A percentile compares a stretch with the other conserved stretches of the same genome.
These are phyloP conservation scores for Kwoniella europaea DNA, from an alignment of 768 basidiomycete species.

Conservation along the genomic window DNA sequence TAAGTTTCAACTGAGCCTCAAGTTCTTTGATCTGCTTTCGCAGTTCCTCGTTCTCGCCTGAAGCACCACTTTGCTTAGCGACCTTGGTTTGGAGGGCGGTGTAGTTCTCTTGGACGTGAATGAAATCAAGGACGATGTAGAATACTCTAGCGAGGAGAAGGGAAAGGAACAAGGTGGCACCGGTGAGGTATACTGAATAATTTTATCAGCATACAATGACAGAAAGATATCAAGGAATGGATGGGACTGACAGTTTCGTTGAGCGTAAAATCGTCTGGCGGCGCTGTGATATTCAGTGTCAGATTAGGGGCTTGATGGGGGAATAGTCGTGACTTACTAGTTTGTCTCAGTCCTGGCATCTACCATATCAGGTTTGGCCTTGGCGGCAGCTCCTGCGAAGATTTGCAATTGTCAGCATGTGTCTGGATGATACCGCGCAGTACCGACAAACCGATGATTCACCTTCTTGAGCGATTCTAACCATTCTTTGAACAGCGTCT, in stretches of 20 bases:
- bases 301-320: not conserved
- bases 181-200: conserved; percentile 71
- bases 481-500: conserved; percentile 93
- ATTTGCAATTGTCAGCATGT: not conserved
- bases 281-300: conserved; percentile 61
- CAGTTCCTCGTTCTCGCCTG: conserved; percentile 59
- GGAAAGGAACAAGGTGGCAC: conserved; percentile 83
- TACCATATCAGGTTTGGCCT: conserved; percentile 63
- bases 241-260: conserved; percentile 47
- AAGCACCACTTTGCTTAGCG: conserved; percentile 45
- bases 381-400: conserved; percentile 64
- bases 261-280: conserved; percentile 83
- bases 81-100: conserved; percentile 71
- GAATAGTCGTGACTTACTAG: conserved; percentile 49
- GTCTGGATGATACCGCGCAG: conserved; percentile 7
- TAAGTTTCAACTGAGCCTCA: conserved; percentile 68
- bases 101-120: conserved; percentile 86
- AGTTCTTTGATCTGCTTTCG: conserved; percentile 69
- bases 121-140: conserved; percentile 86
- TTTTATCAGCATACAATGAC: not conserved
- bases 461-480: conserved; percentile 62
- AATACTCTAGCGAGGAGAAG: conserved; percentile 91
- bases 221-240: not conserved
- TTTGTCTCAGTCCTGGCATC: conserved; percentile 83
- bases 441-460: conserved; percentile 8